phyloP scores from a whole-genome alignment of 2,329 filamentous ascomycete genomes.

The Colletotrichum sp. region DNA sequence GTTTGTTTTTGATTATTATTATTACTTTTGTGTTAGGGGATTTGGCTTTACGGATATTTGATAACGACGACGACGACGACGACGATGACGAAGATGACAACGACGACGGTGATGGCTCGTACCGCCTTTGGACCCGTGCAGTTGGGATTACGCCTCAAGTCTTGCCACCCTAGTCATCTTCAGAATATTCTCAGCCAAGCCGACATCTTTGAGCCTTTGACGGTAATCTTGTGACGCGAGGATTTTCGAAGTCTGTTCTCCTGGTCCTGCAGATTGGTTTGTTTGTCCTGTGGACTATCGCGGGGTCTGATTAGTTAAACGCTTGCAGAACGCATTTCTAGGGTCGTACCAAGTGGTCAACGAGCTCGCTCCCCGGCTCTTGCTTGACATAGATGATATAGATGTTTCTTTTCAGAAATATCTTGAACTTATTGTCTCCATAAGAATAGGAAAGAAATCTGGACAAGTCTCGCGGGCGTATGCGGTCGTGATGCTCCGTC shows the following conservation, averaged over 20 bases:
- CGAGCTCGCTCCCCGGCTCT: not conserved
- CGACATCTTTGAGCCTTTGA: not conserved
- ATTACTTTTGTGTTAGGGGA: not conserved
- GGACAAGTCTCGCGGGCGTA: not conserved
- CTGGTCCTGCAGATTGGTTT: not conserved
- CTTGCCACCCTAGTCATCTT: not conserved
- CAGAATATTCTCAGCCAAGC: not conserved
- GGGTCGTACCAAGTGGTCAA: not conserved
- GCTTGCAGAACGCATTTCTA: not conserved
- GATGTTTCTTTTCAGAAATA: not conserved
- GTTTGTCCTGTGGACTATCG: not conserved
- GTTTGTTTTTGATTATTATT: not conserved
- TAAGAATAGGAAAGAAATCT: not conserved
- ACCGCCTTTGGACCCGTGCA: not conserved
- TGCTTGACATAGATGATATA: not conserved
- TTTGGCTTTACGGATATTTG: not conserved
- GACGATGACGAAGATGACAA: not conserved
- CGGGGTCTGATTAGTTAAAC: not conserved
- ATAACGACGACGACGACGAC: not conserved
- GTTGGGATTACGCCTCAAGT: not conserved
- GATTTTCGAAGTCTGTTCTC: not conserved
- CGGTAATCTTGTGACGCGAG: not conserved
- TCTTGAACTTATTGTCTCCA: not conserved
- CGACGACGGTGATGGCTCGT: not conserved
- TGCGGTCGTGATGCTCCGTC: not conserved